These are phyloP conservation scores for Cryptococcus sp. DNA, from an alignment of 1,284 basidiomycete species.

Conservation along the genomic window DNA sequence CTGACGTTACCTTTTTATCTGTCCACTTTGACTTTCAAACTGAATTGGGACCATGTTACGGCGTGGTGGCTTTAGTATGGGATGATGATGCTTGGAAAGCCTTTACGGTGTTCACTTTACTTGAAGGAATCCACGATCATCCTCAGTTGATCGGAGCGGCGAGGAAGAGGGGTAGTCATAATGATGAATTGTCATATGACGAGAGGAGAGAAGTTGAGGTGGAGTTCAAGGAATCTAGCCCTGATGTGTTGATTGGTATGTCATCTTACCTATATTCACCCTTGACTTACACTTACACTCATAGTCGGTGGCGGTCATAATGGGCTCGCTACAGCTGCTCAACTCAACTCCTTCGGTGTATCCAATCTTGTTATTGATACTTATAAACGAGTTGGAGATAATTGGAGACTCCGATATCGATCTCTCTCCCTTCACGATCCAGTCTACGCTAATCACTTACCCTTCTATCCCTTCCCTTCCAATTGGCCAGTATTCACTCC, in stretches of 20 bases:
- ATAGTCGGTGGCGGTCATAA: conserved; percentile 61
- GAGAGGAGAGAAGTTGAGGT: conserved; percentile 40
- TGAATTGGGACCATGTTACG: conserved; percentile 52
- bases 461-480: conserved; percentile 28
- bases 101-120: conserved; percentile 57
- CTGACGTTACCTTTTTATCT: conserved; percentile 59
- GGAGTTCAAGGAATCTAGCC: conserved; percentile 38
- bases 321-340: conserved; percentile 59
- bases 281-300: not conserved
- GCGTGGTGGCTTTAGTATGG: conserved; percentile 57
- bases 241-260: conserved; percentile 48
- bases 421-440: conserved; percentile 62
- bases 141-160: conserved; percentile 51
- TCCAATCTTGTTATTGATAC: conserved; percentile 57
- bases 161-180: conserved; percentile 38
- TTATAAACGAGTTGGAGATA: conserved; percentile 55
- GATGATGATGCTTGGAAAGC: conserved; percentile 57
- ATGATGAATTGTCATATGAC: conserved; percentile 29
- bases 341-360: conserved; percentile 57
- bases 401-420: conserved; percentile 59
- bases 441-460: conserved; percentile 49
- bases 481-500: conserved; percentile 36
- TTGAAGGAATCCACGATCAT: conserved; percentile 56
- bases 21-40: conserved; percentile 60
- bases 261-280: not conserved